These are phyloP conservation scores for Cicer arietinum DNA, from an alignment of 306 rosid species.

Conservation along the genomic window DNA sequence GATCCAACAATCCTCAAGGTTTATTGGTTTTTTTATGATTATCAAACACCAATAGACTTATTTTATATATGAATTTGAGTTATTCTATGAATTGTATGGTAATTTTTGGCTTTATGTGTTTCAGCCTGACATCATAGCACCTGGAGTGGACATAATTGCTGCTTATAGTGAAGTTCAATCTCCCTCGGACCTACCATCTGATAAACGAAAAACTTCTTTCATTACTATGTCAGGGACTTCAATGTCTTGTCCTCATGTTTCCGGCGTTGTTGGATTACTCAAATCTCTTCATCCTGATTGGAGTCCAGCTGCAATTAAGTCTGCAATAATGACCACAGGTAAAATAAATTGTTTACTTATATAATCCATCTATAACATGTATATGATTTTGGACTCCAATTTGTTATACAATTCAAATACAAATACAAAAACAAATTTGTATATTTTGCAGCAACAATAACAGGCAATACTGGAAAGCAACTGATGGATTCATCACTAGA, in stretches of 20 bases:
- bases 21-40: not conserved
- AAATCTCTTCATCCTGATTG: conserved; percentile 61
- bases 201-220: conserved; percentile 41
- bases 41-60: not conserved
- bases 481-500: conserved; percentile 11
- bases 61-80: not conserved
- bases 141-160: conserved; percentile 57
- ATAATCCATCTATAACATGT: too few relatives aligned
- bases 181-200: not conserved
- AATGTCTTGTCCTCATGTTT: conserved; percentile 70
- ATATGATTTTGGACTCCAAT: not conserved
- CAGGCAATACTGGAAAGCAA: conserved; percentile 39
- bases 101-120: conserved; percentile 8
- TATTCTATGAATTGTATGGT: not conserved
- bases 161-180: conserved; percentile 44
- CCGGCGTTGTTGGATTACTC: conserved; percentile 62
- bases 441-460: conserved; percentile 47
- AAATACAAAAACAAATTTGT: not conserved
- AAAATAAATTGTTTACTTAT: not conserved
- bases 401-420: not conserved
- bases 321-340: conserved; percentile 74
- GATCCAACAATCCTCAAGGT: conserved; percentile 51
- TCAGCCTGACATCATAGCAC: conserved; percentile 60
- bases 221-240: conserved; percentile 41
- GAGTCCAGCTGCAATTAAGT: conserved; percentile 73